phyloP scores from a whole-genome alignment of 2,329 filamentous ascomycete species.

The Cyclaneusma minus region DNA sequence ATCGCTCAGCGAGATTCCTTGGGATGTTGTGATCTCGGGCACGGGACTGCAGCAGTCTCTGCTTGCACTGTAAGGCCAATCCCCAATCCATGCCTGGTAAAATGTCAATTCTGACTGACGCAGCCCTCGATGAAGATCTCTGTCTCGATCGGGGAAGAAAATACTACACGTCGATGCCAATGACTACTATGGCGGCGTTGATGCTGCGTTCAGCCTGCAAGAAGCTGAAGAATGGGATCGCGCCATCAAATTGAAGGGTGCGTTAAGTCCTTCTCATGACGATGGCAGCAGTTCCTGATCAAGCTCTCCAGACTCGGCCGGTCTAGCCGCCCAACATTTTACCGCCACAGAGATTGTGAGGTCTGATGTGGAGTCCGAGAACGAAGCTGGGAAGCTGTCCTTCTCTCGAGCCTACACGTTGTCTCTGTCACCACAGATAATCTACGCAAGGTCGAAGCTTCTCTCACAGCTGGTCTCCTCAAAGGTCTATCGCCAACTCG shows the following conservation, averaged over 20 bases:
- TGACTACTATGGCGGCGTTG: constrained; percentile 72
- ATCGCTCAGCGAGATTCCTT: constrained; percentile 54
- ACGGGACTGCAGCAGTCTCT: constrained; percentile 68
- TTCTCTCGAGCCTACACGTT: constrained; percentile 66
- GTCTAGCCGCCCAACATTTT: no score
- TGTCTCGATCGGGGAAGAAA: constrained; percentile 84
- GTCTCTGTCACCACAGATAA: constrained; percentile 69
- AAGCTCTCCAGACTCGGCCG: no score
- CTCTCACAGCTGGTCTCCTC: constrained; percentile 76
- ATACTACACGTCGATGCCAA: constrained; percentile 82
- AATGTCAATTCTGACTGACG: constrained; percentile 54
- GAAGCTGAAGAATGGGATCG: constrained; percentile 74
- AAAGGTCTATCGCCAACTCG: constrained; percentile 72
- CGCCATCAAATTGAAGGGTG: no score
- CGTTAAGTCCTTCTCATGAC: no score
- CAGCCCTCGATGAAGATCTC: constrained; percentile 53
- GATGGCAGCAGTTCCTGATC: no score
- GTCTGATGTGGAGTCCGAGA: constrained; percentile 14
- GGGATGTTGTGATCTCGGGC: constrained; percentile 68
- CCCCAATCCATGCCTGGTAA: constrained; percentile 7
- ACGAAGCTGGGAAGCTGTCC: constrained; percentile 28
- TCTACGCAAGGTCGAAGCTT: constrained; percentile 70
- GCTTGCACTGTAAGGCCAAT: constrained; percentile 50
- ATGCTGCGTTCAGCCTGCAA: constrained; percentile 72
- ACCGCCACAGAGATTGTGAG: no score